Evolutionary conservation across 2,329 filamentous ascomycete genomes (phyloP).

Genomic region (Fusarium haematococcum): DNA sequence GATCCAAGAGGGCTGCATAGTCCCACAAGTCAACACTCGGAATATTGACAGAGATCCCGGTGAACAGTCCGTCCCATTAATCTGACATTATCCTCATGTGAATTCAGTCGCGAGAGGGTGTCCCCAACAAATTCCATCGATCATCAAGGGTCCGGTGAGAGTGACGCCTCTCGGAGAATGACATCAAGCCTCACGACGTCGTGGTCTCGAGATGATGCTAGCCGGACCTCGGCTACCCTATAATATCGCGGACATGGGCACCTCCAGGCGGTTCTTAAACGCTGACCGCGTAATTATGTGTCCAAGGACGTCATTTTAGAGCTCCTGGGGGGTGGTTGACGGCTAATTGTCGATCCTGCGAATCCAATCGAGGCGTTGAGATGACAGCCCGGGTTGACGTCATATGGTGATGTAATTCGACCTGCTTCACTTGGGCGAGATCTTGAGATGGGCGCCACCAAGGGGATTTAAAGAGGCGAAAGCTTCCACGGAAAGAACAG

Average conservation of each 20-base stretch:
- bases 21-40: background rate
- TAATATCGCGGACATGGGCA: constrained; percentile 12
- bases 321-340: constrained; percentile 28
- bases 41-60: background rate
- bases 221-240: constrained; percentile 16
- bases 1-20: background rate
- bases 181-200: constrained; percentile 26
- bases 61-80: background rate
- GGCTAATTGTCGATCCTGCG: constrained; percentile 19
- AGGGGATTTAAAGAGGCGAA: constrained; percentile 23
- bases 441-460: constrained; percentile 14
- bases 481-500: background rate
- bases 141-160: constrained; percentile 24
- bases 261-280: constrained; percentile 16
- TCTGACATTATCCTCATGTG: constrained; percentile 6
- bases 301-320: constrained; percentile 41
- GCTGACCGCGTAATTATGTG: constrained; percentile 33
- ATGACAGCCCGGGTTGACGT: constrained; percentile 38
- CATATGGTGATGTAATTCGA: constrained; percentile 31
- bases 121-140: background rate
- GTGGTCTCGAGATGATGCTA: constrained; percentile 25
- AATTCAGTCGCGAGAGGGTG: constrained; percentile 14
- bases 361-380: constrained; percentile 17
- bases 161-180: constrained; percentile 2
- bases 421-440: constrained; percentile 19